These are phyloP conservation scores for Pezicula rhizophila DNA, from an alignment of 2,329 filamentous ascomycete genomes.

Conservation along the genomic window DNA sequence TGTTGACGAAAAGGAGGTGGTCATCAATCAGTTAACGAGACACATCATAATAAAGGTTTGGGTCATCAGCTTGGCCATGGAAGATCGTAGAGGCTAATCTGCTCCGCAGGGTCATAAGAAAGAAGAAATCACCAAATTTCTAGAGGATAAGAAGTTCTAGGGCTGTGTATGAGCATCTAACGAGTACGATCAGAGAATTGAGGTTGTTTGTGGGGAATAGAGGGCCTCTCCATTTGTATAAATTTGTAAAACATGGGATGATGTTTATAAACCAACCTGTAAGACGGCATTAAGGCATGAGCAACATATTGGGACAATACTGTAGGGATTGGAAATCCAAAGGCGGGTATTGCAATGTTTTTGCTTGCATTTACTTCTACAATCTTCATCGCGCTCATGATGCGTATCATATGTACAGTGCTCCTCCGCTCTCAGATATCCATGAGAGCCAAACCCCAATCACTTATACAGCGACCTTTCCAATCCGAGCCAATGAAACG, in stretches of 20 bases:
- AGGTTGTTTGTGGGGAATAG: too few relatives aligned
- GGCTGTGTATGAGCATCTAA: not conserved
- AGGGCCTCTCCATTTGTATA: too few relatives aligned
- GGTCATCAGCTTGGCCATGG: not conserved
- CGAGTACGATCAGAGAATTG: not conserved
- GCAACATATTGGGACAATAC: too few relatives aligned
- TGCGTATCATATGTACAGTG: slow-evolving; percentile 20
- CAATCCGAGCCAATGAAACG: slow-evolving; percentile 1
- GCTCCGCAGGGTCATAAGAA: slow-evolving; percentile 40
- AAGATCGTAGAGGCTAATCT: slow-evolving; percentile 5
- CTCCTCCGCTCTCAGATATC: slow-evolving; percentile 9
- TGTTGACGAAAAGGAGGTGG: slow-evolving; percentile 44
- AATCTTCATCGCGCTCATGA: too few relatives aligned
- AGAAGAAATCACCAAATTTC: slow-evolving; percentile 40
- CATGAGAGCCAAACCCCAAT: slow-evolving; percentile 9
- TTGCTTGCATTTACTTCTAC: too few relatives aligned
- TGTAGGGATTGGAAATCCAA: too few relatives aligned
- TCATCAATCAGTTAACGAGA: slow-evolving; percentile 50
- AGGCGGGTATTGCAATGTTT: too few relatives aligned
- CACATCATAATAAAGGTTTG: slow-evolving; percentile 71
- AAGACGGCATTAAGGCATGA: too few relatives aligned
- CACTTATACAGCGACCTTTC: slow-evolving; percentile 1
- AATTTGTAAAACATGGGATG: too few relatives aligned
- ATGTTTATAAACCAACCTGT: too few relatives aligned
- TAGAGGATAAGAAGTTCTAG: slow-evolving; percentile 33